Percentiles rank a stretch among this genome's conserved stretches.
Conservation (phyloP, 768 basidiomycete genomes). For the Albatrellus ellisii region DNA sequence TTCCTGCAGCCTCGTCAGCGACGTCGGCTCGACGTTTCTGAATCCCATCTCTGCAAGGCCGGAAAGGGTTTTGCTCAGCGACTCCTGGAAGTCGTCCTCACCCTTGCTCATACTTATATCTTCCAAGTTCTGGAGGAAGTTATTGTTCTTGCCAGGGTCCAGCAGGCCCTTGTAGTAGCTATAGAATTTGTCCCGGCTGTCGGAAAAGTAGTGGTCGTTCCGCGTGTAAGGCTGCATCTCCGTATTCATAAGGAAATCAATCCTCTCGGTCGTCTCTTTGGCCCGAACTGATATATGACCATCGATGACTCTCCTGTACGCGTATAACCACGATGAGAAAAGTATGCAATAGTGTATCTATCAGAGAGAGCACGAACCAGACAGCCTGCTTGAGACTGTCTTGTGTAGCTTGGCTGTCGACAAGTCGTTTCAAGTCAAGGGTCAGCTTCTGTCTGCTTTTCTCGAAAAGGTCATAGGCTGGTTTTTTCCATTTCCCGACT, state of each 20-base stretch:
- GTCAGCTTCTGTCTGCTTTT: conserved; percentile 9
- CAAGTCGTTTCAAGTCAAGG: conserved; percentile 5
- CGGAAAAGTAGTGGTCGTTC: conserved; percentile 36
- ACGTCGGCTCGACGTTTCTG: conserved; percentile 23
- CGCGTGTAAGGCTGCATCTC: conserved; percentile 38
- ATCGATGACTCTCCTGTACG: conserved; percentile 4
- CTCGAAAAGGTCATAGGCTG: conserved; percentile 14
- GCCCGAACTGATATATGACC: conserved; percentile 5
- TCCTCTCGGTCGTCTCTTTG: conserved; percentile 21
- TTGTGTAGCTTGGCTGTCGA: no score
- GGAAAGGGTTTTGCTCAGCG: conserved; percentile 14
- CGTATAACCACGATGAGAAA: not conserved
- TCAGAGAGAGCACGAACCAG: no score
- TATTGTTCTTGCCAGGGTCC: not conserved
- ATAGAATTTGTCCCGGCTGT: conserved; percentile 26
- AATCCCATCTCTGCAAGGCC: conserved; percentile 31
- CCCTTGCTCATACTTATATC: conserved; percentile 18
- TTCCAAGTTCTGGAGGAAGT: conserved; percentile 13
- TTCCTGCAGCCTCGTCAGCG: conserved; percentile 37
- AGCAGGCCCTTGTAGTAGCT: conserved; percentile 13
- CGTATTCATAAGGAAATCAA: conserved; percentile 36
- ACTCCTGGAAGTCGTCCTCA: conserved; percentile 2
- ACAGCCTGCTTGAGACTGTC: conserved; percentile 9
- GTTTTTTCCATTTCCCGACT: conserved; percentile 11
- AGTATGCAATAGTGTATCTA: no score